These are phyloP conservation scores for Tulasnella sp. DNA, from an alignment of 768 basidiomycete species.

Conservation along the genomic window DNA sequence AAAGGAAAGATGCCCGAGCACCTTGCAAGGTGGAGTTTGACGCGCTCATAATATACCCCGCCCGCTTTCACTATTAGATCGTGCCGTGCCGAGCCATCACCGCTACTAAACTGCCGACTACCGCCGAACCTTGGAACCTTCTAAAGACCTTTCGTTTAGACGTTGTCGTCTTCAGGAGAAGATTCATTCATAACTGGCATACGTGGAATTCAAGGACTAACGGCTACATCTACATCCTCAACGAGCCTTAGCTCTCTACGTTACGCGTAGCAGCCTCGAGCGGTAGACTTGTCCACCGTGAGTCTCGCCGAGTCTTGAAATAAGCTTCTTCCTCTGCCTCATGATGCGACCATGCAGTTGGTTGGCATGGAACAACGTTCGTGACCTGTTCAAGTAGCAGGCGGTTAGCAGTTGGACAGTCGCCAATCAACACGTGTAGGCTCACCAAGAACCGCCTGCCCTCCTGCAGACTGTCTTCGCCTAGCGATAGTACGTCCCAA, in stretches of 20 bases:
- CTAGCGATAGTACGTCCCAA: slow-evolving; percentile 62
- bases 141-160: too few species aligned
- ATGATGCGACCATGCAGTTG: slow-evolving; percentile 62
- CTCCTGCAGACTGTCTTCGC: slow-evolving; percentile 44
- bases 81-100: too few species aligned
- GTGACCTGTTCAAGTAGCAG: slow-evolving; percentile 39
- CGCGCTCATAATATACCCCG: too few species aligned
- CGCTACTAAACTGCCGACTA: too few species aligned
- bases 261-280: background rate
- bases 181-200: background rate
- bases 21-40: too few species aligned
- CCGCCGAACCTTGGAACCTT: too few species aligned
- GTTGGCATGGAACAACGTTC: slow-evolving; percentile 62
- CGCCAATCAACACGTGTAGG: background rate
- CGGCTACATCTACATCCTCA: background rate
- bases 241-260: background rate
- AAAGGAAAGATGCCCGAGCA: too few species aligned
- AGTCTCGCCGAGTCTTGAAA: slow-evolving; percentile 56
- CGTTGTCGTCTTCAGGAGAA: too few species aligned
- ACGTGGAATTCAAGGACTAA: background rate
- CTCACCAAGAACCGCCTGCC: slow-evolving; percentile 65
- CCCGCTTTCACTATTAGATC: too few species aligned
- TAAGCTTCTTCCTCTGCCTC: slow-evolving; percentile 55
- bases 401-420: background rate
- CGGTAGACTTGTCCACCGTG: slow-evolving; percentile 34